Base-by-base conservation (phyloP, 257 asterid species). In the Sherardia arvensis region DNA sequence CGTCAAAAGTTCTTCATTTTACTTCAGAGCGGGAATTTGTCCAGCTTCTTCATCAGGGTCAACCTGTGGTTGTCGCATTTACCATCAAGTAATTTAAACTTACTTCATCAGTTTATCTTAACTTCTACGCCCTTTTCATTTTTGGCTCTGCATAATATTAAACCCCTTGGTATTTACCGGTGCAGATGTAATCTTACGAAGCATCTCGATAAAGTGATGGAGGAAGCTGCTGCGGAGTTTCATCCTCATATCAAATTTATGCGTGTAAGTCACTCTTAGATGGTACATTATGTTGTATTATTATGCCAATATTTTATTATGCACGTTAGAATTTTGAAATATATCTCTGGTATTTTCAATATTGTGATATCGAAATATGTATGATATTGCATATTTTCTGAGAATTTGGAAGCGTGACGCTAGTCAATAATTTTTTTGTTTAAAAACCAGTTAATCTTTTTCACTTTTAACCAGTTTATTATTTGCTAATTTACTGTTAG, bases 11-110 rank as follows among this genome's bases (percentile, higher is more conserved):
- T 61, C 72, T 92, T 59, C 90, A 85, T 74, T 92, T 92, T 69
- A 80, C 96, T 25, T 87, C 99, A 1, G 99, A 89, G 81, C 92
- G 90, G 8, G 99, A 92, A 71, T 89, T 92, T 68, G 95, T 89
- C 67, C 95, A 87, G 80, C 93, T 92, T 56, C 99, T 92, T 55
- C 99, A 85, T 71, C 95, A 85, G 74, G 97, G 97, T 63, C 71
- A 82, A 71, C 99, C 95, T 51, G 85, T 92, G 51, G 95, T 92
- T 65, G 97, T 85, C 77, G 95, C 99, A 66, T 92, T 92, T 80
- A 92, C 99, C 11, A 81, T 89, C 75, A 89, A 84, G 97, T 89
- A 84, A 79, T 47, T n/a, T 69, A 60, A 71, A 68, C 49, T 53
- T 20, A 5, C 3, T 63, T 57, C 56, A 56, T 49, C 27, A 64